Conservation (phyloP, 2,329 filamentous ascomycete genomes). For the Talaromyces sp. region DNA sequence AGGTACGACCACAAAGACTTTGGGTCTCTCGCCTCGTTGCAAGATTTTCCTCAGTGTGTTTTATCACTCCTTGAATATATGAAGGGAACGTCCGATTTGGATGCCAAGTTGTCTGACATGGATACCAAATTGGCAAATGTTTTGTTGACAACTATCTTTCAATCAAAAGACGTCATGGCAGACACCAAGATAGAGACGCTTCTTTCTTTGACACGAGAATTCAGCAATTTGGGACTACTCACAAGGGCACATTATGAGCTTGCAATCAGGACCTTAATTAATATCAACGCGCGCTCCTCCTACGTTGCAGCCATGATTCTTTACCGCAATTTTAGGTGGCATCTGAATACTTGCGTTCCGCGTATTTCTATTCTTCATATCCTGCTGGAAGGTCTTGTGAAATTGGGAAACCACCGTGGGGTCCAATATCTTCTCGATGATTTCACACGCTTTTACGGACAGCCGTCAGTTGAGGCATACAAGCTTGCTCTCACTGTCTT, state of each 20-base stretch:
- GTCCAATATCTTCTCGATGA: conserved; percentile 39
- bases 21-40: conserved; percentile 8
- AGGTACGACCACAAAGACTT: conserved; percentile 9
- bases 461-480: conserved; percentile 28
- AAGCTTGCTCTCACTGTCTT: conserved; percentile 35
- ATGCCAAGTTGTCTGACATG: conserved; percentile 10
- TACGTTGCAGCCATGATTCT: conserved; percentile 29
- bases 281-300: conserved; percentile 20
- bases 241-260: conserved; percentile 21
- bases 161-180: conserved; percentile 19
- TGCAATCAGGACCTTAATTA: conserved; percentile 24
- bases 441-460: conserved; percentile 26
- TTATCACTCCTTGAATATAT: conserved; percentile 18
- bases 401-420: conserved; percentile 28
- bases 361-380: conserved; percentile 17
- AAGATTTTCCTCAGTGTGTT: conserved; percentile 17
- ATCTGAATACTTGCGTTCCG: conserved; percentile 19
- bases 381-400: conserved; percentile 21
- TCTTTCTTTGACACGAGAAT: conserved; percentile 23
- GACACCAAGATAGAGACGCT: conserved; percentile 25
- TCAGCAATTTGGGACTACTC: conserved; percentile 19
- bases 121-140: conserved; percentile 16
- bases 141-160: conserved; percentile 22
- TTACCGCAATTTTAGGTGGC: conserved; percentile 37
- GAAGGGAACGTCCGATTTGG: not conserved